Percentiles rank a stretch among this genome's conserved stretches.
Evolutionary conservation across 192 early-diverging fungal species (phyloP).

Genomic region (Entomortierella lignicola): DNA sequence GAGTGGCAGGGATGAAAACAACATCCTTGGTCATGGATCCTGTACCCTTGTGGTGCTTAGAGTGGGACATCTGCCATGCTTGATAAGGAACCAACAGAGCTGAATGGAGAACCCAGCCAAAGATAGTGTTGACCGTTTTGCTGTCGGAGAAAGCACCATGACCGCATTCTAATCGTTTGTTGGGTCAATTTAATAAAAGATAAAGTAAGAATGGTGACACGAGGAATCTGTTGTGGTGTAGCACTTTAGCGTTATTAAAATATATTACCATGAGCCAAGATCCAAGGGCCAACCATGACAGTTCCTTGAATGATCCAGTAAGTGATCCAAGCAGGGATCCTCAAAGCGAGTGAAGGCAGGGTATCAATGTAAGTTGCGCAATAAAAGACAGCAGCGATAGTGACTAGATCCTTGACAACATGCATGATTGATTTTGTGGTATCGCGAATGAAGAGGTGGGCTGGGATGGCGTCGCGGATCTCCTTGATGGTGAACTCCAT

Average conservation of each 20-base stretch:
- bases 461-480: slow-evolving; percentile 88
- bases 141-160: slow-evolving; percentile 89
- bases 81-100: slow-evolving; percentile 93
- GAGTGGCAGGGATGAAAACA: slow-evolving; percentile 90
- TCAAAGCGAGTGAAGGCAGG: slow-evolving; percentile 56
- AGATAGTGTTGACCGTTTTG: slow-evolving; percentile 83
- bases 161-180: slow-evolving; percentile 77
- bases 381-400: slow-evolving; percentile 74
- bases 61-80: slow-evolving; percentile 92
- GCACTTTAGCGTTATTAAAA: neutral
- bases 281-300: slow-evolving; percentile 91
- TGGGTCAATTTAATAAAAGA: neutral
- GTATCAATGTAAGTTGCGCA: slow-evolving; percentile 76
- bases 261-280: slow-evolving; percentile 75
- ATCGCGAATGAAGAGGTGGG: slow-evolving; percentile 91
- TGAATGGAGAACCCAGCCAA: slow-evolving; percentile 92
- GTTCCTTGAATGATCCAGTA: slow-evolving; percentile 91
- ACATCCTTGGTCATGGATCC: slow-evolving; percentile 91
- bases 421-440: slow-evolving; percentile 84
- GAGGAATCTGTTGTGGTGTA: neutral
- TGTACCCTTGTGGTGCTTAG: slow-evolving; percentile 92
- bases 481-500: slow-evolving; percentile 91
- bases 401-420: slow-evolving; percentile 79
- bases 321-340: slow-evolving; percentile 72
- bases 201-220: too few species aligned